A percentile compares a stretch with the other conserved stretches of the same genome.
These are phyloP conservation scores for Blastomyces parvus DNA, from an alignment of 2,329 filamentous ascomycete genomes.

Conservation along the genomic window DNA sequence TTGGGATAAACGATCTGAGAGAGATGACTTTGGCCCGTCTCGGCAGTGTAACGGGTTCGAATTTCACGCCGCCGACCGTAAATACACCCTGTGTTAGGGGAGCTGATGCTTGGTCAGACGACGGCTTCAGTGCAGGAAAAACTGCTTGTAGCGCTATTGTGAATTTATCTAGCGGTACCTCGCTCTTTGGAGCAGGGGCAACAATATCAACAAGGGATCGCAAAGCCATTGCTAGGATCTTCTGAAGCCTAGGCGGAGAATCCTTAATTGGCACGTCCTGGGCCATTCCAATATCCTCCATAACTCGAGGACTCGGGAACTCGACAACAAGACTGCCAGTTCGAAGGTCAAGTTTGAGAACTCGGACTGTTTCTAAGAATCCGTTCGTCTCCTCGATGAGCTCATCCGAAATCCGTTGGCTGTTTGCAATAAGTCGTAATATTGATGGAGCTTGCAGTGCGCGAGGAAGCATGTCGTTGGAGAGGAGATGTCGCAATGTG, in stretches of 20 bases:
- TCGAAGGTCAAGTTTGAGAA: slow-evolving; percentile 26
- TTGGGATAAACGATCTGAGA: slow-evolving; percentile 5
- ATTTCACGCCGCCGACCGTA: slow-evolving; percentile 41
- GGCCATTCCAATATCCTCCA: slow-evolving; percentile 10
- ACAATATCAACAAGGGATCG: slow-evolving; percentile 42
- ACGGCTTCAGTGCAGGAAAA: background rate
- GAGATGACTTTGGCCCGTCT: background rate
- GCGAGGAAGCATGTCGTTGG: slow-evolving; percentile 51
- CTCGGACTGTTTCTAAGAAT: slow-evolving; percentile 37
- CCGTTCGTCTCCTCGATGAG: slow-evolving; percentile 47
- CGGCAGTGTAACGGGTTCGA: slow-evolving; percentile 28
- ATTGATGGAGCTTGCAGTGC: slow-evolving; percentile 60
- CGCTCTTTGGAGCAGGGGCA: slow-evolving; percentile 35
- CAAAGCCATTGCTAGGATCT: slow-evolving; percentile 37
- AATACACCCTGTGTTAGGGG: slow-evolving; percentile 37
- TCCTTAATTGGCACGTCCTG: slow-evolving; percentile 13
- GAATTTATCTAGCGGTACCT: slow-evolving; percentile 35
- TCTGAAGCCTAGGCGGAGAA: slow-evolving; percentile 1
- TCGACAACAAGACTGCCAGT: slow-evolving; percentile 28
- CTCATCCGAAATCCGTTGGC: slow-evolving; percentile 36
- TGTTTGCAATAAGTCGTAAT: slow-evolving; percentile 49
- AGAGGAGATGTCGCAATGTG: slow-evolving; percentile 60
- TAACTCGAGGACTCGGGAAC: slow-evolving; percentile 19
- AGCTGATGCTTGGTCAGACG: background rate
- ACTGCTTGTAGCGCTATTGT: background rate